Evolutionary conservation across 805 yeast species (phyloP).

Genomic region (Candida oleophila): DNA sequence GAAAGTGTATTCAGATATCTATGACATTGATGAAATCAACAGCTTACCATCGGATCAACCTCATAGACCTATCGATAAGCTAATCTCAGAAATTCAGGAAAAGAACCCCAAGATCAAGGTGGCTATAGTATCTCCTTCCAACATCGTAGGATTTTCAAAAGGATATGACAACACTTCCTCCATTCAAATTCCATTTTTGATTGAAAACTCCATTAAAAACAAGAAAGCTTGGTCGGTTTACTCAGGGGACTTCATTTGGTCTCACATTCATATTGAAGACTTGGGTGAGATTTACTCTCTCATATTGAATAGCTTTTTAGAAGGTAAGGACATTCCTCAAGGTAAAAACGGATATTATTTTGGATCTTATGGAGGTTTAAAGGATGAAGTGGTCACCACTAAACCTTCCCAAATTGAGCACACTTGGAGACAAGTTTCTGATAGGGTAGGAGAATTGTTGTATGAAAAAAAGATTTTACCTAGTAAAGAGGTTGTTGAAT

Average conservation of each 20-base stretch:
- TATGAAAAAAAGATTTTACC: conserved; percentile 11
- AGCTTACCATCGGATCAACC: conserved; percentile 24
- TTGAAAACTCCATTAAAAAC: conserved; percentile 14
- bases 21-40: conserved; percentile 24
- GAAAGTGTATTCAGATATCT: conserved; percentile 21
- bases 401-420: conserved; percentile 19
- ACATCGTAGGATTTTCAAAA: conserved; percentile 29
- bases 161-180: conserved; percentile 30
- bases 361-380: conserved; percentile 17
- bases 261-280: conserved; percentile 33
- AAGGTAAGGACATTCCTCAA: conserved; percentile 20
- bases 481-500: conserved; percentile 14
- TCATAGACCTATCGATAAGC: conserved; percentile 31
- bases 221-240: conserved; percentile 24
- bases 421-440: conserved; percentile 27
- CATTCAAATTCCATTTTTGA: conserved; percentile 28
- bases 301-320: conserved; percentile 20
- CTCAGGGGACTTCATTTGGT: conserved; percentile 33
- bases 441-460: conserved; percentile 18
- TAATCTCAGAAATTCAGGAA: conserved; percentile 25
- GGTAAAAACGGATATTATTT: conserved; percentile 37
- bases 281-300: conserved; percentile 27
- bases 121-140: conserved; percentile 31
- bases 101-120: conserved; percentile 28
- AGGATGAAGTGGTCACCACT: conserved; percentile 10